These are phyloP conservation scores for Colletotrichum sp. DNA, from an alignment of 2,329 filamentous ascomycete genomes.

Conservation along the genomic window DNA sequence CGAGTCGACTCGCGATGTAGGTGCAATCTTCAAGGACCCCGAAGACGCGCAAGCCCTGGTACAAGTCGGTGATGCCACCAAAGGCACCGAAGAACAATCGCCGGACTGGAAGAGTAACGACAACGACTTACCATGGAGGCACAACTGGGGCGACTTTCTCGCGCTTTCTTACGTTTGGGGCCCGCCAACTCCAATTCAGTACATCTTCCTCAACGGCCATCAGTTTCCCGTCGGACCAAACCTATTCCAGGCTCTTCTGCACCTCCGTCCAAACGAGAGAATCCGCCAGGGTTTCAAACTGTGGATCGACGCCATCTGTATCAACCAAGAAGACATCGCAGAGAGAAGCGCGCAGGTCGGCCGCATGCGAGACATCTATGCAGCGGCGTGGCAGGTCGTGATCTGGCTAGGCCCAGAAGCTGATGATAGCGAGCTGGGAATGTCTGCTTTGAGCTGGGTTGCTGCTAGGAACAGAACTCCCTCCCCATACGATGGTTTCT, in stretches of 20 bases:
- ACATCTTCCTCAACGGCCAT: not conserved
- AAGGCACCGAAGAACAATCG: not conserved
- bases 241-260: not conserved
- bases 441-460: not conserved
- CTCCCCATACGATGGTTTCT: not conserved
- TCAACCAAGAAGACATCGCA: not conserved
- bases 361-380: not conserved
- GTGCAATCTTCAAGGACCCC: not conserved
- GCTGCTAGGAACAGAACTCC: not conserved
- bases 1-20: not conserved
- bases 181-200: not conserved
- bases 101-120: not conserved
- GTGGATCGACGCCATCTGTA: not conserved
- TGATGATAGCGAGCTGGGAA: not conserved
- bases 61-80: not conserved
- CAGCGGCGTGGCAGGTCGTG: not conserved
- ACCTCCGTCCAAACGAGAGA: not conserved
- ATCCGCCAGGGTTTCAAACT: not conserved
- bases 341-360: not conserved
- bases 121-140: not conserved
- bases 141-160: not conserved
- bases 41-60: not conserved
- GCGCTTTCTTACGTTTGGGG: not conserved
- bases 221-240: not conserved
- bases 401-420: not conserved